These are phyloP conservation scores for Lactifluus pinguis DNA, from an alignment of 768 basidiomycete genomes.

Conservation along the genomic window DNA sequence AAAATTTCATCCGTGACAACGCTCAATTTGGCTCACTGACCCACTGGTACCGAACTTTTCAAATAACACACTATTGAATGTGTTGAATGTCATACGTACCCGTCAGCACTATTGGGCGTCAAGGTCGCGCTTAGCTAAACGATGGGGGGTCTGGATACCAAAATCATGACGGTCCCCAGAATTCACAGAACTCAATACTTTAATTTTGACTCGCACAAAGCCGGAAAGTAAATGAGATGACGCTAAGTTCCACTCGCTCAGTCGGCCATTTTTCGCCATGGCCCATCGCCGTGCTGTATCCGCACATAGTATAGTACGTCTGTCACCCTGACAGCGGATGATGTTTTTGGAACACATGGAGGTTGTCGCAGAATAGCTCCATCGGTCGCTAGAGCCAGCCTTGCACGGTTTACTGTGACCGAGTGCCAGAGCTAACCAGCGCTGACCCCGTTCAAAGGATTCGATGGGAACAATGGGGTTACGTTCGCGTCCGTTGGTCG, in stretches of 20 bases:
- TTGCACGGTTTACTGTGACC: conserved; percentile 6
- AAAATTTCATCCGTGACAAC: background rate
- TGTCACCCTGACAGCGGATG: conserved; percentile 13
- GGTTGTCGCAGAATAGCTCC: background rate
- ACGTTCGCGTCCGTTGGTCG: conserved; percentile 9
- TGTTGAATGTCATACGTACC: background rate
- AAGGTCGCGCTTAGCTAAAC: background rate
- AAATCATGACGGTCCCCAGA: background rate
- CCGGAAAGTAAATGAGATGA: background rate
- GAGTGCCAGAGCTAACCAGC: background rate
- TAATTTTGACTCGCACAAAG: background rate
- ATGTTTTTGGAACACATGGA: background rate
- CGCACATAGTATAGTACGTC: background rate
- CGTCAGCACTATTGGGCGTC: background rate
- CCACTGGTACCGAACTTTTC: background rate
- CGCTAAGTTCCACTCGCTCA: background rate
- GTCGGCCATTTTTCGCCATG: background rate
- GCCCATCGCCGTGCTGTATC: background rate
- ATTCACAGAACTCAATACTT: background rate
- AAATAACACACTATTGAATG: background rate
- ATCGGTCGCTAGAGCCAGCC: background rate
- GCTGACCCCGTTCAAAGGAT: background rate
- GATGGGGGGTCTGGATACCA: background rate
- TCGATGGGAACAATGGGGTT: background rate
- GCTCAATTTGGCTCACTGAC: background rate